These are phyloP conservation scores for Pyrenophora teres DNA, from an alignment of 2,329 filamentous ascomycete species.

Conservation along the genomic window DNA sequence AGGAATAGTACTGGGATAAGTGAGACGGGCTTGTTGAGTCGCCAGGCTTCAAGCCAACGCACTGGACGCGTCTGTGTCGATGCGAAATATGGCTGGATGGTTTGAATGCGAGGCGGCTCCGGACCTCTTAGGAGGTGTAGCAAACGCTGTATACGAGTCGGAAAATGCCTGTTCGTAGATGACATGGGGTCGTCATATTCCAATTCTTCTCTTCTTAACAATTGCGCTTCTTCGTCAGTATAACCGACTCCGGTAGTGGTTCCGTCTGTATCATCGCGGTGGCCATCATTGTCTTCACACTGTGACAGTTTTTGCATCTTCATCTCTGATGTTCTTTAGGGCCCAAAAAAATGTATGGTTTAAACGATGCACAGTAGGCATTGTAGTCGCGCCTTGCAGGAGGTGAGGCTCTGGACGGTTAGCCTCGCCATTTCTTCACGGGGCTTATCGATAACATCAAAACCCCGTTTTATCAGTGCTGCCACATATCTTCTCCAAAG, in stretches of 20 bases:
- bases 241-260: slow-evolving; percentile 8
- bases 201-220: slow-evolving; percentile 33
- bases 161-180: neutral
- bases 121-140: slow-evolving; percentile 51
- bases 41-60: slow-evolving; percentile 57
- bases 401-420: neutral
- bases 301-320: slow-evolving; percentile 7
- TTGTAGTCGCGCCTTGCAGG: neutral
- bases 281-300: neutral
- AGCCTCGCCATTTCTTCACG: neutral
- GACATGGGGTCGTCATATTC: slow-evolving; percentile 29
- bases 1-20: slow-evolving; percentile 62
- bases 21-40: slow-evolving; percentile 56
- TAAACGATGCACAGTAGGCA: neutral
- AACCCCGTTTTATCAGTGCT: no score
- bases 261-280: slow-evolving; percentile 13
- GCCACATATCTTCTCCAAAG: neutral
- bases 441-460: slow-evolving; percentile 6
- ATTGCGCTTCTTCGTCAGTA: slow-evolving; percentile 37
- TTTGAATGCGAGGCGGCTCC: slow-evolving; percentile 49
- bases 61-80: slow-evolving; percentile 68
- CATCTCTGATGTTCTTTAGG: neutral
- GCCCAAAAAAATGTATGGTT: neutral
- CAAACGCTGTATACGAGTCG: slow-evolving; percentile 8
- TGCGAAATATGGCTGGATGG: slow-evolving; percentile 62